Base-by-base conservation (phyloP, 306 rosid species). In the Quercus variabilis region DNA sequence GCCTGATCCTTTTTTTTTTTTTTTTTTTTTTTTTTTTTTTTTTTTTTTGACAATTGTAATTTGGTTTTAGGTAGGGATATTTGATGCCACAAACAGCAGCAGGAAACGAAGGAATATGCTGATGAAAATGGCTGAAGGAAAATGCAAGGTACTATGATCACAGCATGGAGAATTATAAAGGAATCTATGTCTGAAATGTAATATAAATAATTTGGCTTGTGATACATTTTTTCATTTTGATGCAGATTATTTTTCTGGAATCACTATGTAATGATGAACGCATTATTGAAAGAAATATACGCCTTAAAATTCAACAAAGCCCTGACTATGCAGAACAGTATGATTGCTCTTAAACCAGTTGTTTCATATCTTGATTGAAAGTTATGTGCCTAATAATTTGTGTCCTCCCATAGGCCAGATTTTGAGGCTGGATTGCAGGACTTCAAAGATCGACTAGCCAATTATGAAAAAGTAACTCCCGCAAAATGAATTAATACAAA, bases 281-380 rank as follows among this genome's bases (percentile, higher is more conserved):
- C 77, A 95, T 95, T 82, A 93, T 95, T 67, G 98, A 95, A 86
- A 90, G 97, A 83, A 93, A 95, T 75, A 85, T 95, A 76, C 99
- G 96, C 76, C 98, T 95, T 74, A 95, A 95, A 87, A 95, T 95
- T 82, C 99, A 95, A 78, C 99, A 95, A 80, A 95, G 99, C 77
- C 97, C 99, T n/a, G 99, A 95, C 85, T 95, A 95, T 87, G 98
- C 99, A 23, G 99, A 95, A 88, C 92, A 90, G 98, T 95, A 95
- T 87, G 90, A 82, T 74, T 92, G 74, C 76, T 69, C 59, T 76
- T 54, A 69, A 69, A 79, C 74, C 83, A 58, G 54, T 76, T 74
- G 55, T 71, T 72, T 73, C 26, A 71, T 84, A 68, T 73, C 28
- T 77, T 83, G 58, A 55, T 80, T 52, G 78, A 55, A 67, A 69